A percentile compares a stretch with the other conserved stretches of the same genome.
Evolutionary conservation across 148 eudicot genomes (phyloP).

Genomic region (Nepenthes gracilis): DNA sequence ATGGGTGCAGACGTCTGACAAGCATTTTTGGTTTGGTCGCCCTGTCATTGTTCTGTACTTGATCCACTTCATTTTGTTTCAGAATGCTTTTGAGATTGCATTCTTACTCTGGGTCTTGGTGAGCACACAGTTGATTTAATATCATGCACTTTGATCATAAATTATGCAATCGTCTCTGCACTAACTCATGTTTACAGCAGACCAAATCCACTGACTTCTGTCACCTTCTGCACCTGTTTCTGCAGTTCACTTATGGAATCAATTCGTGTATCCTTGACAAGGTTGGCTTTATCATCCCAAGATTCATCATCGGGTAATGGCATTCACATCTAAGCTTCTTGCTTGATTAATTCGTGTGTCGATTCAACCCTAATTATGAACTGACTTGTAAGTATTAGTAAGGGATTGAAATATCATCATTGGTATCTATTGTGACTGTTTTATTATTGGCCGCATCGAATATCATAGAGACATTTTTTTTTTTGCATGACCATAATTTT

Average conservation of each 20-base stretch:
- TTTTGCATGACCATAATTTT: too few relatives aligned
- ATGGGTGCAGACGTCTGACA: constrained; percentile 58
- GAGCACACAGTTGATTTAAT: constrained; percentile 15
- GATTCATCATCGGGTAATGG: constrained; percentile 66
- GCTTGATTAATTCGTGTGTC: too few relatives aligned
- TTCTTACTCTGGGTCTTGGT: constrained; percentile 92
- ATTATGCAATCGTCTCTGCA: too few relatives aligned
- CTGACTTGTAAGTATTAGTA: too few relatives aligned
- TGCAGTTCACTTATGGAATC: constrained; percentile 68
- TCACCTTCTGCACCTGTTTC: constrained; percentile 3
- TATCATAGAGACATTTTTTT: too few relatives aligned
- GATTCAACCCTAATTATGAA: too few relatives aligned
- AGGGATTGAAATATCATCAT: too few relatives aligned
- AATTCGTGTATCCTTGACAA: constrained; percentile 81
- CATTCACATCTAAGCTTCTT: not conserved
- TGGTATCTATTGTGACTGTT: too few relatives aligned
- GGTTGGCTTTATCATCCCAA: constrained; percentile 52
- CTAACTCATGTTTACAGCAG: too few relatives aligned
- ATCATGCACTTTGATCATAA: not conserved
- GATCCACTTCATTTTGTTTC: constrained; percentile 93
- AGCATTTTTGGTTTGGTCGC: constrained; percentile 74
- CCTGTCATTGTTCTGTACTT: constrained; percentile 61
- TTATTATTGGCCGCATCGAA: too few relatives aligned
- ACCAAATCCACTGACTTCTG: not conserved
- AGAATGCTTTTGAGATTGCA: constrained; percentile 84